A percentile compares a stretch with the other conserved stretches of the same genome.
phyloP scores from a whole-genome alignment of 2,329 filamentous ascomycete genomes.

The Coniella lustricola region DNA sequence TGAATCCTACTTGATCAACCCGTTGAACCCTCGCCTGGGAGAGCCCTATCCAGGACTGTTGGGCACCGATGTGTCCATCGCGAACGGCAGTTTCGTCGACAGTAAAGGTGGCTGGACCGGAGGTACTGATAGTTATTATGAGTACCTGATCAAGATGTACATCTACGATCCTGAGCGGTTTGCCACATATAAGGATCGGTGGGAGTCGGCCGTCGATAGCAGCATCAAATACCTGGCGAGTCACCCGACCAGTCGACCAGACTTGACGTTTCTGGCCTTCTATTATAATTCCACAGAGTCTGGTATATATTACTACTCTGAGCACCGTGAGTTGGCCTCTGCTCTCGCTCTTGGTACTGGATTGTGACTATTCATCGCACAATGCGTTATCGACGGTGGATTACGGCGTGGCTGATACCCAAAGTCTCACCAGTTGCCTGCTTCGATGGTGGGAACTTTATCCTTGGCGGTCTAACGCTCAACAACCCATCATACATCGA shows the following conservation, averaged over 20 bases:
- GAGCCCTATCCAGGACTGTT: slow-evolving; percentile 74
- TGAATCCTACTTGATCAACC: slow-evolving; percentile 62
- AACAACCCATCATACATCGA: slow-evolving; percentile 58
- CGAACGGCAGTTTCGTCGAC: slow-evolving; percentile 60
- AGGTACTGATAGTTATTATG: slow-evolving; percentile 75
- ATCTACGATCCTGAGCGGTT: slow-evolving; percentile 66
- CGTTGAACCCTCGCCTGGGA: slow-evolving; percentile 46
- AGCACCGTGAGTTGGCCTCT: slow-evolving; percentile 37
- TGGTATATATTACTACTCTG: slow-evolving; percentile 32
- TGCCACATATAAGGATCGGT: slow-evolving; percentile 60
- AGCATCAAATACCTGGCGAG: slow-evolving; percentile 65
- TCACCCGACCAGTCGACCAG: slow-evolving; percentile 57
- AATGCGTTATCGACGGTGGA: no score
- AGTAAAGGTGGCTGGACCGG: slow-evolving; percentile 68
- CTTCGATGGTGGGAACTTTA: slow-evolving; percentile 79
- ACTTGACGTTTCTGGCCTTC: slow-evolving; percentile 64
- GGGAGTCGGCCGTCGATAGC: slow-evolving; percentile 69
- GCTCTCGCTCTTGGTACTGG: no score
- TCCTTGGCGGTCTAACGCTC: slow-evolving; percentile 70
- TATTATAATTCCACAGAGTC: slow-evolving; percentile 37
- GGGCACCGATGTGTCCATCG: slow-evolving; percentile 59
- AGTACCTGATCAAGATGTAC: slow-evolving; percentile 90
- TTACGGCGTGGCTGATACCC: slow-evolving; percentile 20
- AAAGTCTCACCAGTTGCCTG: slow-evolving; percentile 55
- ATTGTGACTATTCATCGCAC: no score